Conservation (phyloP, 1,284 basidiomycete genomes). For the Leccinum insolens region DNA sequence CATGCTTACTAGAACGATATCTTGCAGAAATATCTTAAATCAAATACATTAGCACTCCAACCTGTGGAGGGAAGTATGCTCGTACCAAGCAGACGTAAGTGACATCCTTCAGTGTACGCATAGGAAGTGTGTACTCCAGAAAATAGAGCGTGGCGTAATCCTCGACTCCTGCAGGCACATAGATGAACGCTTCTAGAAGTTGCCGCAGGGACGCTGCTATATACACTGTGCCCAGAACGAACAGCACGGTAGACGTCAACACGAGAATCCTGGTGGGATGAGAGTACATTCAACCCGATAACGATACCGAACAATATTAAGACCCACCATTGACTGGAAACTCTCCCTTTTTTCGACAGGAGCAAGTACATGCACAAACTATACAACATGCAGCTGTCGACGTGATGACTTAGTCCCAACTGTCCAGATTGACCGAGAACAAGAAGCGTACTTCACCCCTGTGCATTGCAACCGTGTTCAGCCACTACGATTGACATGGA, state of each 20-base stretch:
- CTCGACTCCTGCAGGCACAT: conserved; percentile 6
- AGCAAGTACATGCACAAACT: conserved; percentile 22
- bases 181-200: conserved; percentile 21
- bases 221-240: conserved; percentile 13
- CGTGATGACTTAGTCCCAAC: neutral
- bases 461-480: conserved; percentile 1
- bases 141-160: conserved; percentile 20
- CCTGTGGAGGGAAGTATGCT: no score
- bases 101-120: conserved; percentile 19
- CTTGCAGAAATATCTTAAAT: conserved; percentile 17
- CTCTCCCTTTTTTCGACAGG: conserved; percentile 3
- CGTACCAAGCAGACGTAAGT: conserved; percentile 19
- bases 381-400: conserved; percentile 18
- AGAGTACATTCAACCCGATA: neutral
- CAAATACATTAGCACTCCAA: conserved; percentile 1
- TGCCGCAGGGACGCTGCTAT: conserved; percentile 18
- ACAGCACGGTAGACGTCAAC: conserved; percentile 21
- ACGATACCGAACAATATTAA: neutral
- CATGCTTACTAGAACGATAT: conserved; percentile 18
- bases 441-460: conserved; percentile 17
- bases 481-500: neutral
- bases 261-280: conserved; percentile 12
- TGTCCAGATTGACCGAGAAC: neutral
- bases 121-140: conserved; percentile 7
- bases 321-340: conserved; percentile 12